These are phyloP conservation scores for Solanum commersonii DNA, from an alignment of 257 asterid genomes.

Conservation along the genomic window DNA sequence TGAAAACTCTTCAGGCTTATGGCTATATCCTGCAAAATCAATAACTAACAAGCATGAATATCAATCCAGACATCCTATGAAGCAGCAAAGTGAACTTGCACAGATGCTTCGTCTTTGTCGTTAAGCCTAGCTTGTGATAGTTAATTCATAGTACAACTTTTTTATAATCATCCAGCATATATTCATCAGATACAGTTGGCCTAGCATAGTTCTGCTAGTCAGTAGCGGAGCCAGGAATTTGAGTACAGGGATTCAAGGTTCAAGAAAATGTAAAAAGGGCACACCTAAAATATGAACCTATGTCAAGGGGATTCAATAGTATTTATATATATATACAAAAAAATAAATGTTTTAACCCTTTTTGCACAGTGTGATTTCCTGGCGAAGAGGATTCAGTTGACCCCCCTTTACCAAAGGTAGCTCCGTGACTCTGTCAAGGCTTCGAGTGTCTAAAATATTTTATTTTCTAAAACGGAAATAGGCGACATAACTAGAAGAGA, in stretches of 20 bases:
- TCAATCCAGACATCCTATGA: not conserved
- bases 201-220: not conserved
- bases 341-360: too few relatives aligned
- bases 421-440: not conserved
- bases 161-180: not conserved
- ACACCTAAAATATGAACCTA: not conserved
- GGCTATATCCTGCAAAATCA: slow-evolving; percentile 46
- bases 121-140: not conserved
- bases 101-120: not conserved
- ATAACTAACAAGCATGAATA: not conserved
- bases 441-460: not conserved
- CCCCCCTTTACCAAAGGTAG: not conserved
- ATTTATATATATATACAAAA: not conserved
- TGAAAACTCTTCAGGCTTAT: slow-evolving; percentile 78
- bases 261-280: not conserved
- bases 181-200: not conserved
- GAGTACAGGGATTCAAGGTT: not conserved
- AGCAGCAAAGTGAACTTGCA: not conserved
- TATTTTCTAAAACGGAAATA: not conserved
- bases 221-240: not conserved
- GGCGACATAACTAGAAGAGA: not conserved
- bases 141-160: not conserved
- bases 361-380: not conserved
- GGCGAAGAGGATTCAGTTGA: not conserved
- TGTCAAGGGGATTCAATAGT: not conserved